Conservation (phyloP, 371 early-diverging fungal species). For the Homolaphlyctis polyrhiza region DNA sequence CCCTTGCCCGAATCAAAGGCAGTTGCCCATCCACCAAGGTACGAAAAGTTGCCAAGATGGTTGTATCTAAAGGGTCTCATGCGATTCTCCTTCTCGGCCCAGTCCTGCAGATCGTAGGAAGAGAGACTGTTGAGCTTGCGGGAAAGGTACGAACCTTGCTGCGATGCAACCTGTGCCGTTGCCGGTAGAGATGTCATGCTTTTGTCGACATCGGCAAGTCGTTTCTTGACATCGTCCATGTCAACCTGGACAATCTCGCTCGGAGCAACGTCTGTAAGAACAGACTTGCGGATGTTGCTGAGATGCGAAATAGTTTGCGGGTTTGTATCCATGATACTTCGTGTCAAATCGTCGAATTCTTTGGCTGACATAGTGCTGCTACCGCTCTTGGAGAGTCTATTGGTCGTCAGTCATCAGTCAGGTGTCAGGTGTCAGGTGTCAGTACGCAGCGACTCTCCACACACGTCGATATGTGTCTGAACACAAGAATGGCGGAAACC, state of each 20-base stretch:
- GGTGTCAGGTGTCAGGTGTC: not conserved
- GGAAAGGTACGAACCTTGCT: slow-evolving; percentile 31
- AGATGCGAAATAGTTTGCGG: not conserved
- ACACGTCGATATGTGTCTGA: too few relatives aligned
- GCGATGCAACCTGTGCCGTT: slow-evolving; percentile 35
- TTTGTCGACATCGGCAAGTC: slow-evolving; percentile 59
- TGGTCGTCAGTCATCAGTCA: not conserved
- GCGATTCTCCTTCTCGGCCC: slow-evolving; percentile 12
- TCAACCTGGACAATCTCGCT: not conserved
- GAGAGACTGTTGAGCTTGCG: slow-evolving; percentile 42
- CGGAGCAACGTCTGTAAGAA: not conserved
- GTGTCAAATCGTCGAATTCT: not conserved
- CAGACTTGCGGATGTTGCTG: not conserved
- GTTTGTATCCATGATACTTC: not conserved
- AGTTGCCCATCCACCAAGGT: slow-evolving; percentile 26
- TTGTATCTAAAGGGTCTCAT: slow-evolving; percentile 23
- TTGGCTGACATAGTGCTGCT: not conserved
- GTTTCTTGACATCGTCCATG: not conserved
- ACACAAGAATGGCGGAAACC: not conserved
- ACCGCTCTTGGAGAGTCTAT: not conserved
- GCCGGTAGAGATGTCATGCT: slow-evolving; percentile 54
- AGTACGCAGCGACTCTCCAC: not conserved
- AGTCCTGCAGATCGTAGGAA: slow-evolving; percentile 8
- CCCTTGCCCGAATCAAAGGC: slow-evolving; percentile 20
- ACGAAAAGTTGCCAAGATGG: slow-evolving; percentile 35